Evolutionary conservation across 2,329 filamentous ascomycete genomes (phyloP).

Genomic region (Epichloe hybrida): DNA sequence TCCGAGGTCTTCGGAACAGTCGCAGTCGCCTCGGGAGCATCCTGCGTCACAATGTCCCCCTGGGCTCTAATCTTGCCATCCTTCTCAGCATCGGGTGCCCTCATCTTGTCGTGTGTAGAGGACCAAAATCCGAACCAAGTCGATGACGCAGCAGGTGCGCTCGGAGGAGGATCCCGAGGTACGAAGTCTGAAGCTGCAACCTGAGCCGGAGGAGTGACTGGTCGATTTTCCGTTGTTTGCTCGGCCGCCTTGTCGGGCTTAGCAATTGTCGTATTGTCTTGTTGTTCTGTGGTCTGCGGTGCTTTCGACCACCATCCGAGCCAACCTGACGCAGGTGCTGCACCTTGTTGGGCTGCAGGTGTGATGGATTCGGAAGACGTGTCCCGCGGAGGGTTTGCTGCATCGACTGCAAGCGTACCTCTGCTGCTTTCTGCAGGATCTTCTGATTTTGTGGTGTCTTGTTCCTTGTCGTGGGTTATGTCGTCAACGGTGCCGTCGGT

Average conservation of each 20-base stretch:
- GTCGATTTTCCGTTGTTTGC: conserved; percentile 9
- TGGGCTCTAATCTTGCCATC: conserved; percentile 4
- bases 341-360: conserved; percentile 3
- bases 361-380: background rate
- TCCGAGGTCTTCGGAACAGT: conserved; percentile 10
- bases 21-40: conserved; percentile 23
- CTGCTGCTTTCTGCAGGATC: background rate
- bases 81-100: conserved; percentile 1
- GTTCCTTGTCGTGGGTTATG: background rate
- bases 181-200: conserved; percentile 7
- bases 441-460: conserved; percentile 1
- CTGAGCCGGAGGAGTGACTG: conserved; percentile 13
- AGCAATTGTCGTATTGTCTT: conserved; percentile 8
- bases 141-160: conserved; percentile 10
- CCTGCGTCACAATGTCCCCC: conserved; percentile 30
- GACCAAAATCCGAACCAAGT: conserved; percentile 31
- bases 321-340: conserved; percentile 33
- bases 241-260: conserved; percentile 2
- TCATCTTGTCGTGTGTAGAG: conserved; percentile 7
- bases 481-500: background rate
- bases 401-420: background rate
- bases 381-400: background rate
- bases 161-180: conserved; percentile 8
- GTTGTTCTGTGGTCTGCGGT: conserved; percentile 10
- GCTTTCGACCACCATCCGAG: conserved; percentile 35